These are phyloP conservation scores for Telfairia occidentalis DNA, from an alignment of 331 rosid species.

Conservation along the genomic window DNA sequence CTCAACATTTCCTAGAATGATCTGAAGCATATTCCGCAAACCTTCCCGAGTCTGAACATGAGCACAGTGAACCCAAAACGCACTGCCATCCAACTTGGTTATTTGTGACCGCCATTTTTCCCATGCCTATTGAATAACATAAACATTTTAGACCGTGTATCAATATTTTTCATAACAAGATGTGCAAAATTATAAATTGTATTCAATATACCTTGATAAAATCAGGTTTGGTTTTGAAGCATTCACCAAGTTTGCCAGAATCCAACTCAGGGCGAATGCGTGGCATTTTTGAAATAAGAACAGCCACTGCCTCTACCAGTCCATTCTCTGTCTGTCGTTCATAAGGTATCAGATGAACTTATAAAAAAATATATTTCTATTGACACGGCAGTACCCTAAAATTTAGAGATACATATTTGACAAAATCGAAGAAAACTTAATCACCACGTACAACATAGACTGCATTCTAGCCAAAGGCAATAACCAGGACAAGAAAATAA, in stretches of 20 bases:
- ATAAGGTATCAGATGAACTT: slow-evolving; percentile 14
- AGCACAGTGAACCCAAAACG: slow-evolving; percentile 69
- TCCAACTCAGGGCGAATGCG: slow-evolving; percentile 56
- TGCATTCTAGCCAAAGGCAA: neutral
- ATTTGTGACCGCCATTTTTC: slow-evolving; percentile 87
- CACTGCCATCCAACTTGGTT: slow-evolving; percentile 73
- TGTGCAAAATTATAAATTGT: neutral
- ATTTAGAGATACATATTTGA: neutral
- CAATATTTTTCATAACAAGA: neutral
- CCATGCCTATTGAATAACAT: slow-evolving; percentile 51
- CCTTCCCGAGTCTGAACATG: slow-evolving; percentile 64
- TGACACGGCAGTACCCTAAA: neutral
- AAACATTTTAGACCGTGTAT: neutral
- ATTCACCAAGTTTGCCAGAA: slow-evolving; percentile 62
- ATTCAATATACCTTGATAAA: slow-evolving; percentile 53
- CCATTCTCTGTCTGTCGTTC: slow-evolving; percentile 71
- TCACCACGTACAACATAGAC: neutral
- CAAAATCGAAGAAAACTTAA: neutral
- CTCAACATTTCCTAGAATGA: slow-evolving; percentile 69
- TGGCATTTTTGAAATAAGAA: slow-evolving; percentile 82
- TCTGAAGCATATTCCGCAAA: slow-evolving; percentile 71
- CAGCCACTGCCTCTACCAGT: slow-evolving; percentile 81
- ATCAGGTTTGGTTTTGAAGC: slow-evolving; percentile 73
- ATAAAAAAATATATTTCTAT: slow-evolving; percentile 17
- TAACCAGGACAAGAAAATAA: neutral